Evolutionary conservation across 768 basidiomycete genomes (phyloP).

Genomic region (Leccinum aurantiacum): DNA sequence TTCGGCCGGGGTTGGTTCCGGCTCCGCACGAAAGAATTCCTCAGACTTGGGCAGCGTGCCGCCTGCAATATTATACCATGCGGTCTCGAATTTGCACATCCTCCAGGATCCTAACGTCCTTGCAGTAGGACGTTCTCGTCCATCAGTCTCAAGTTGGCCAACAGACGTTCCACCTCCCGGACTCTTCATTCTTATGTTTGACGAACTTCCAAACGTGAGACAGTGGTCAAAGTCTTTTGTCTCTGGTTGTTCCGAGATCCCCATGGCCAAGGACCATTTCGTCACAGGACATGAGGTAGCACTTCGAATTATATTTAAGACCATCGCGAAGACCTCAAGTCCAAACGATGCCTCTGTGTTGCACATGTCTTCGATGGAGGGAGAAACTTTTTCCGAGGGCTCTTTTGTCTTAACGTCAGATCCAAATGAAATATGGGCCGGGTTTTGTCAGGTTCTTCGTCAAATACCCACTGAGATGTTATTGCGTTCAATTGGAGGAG

Average conservation of each 20-base stretch:
- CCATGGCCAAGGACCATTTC: constrained; percentile 52
- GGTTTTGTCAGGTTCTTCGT: constrained; percentile 45
- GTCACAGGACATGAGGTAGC: constrained; percentile 46
- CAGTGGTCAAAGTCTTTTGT: constrained; percentile 58
- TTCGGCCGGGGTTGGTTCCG: constrained; percentile 24
- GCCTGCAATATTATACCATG: constrained; percentile 57
- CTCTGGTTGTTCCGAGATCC: constrained; percentile 37
- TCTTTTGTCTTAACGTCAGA: constrained; percentile 38
- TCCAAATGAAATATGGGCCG: constrained; percentile 52
- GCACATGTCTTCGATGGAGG: constrained; percentile 6
- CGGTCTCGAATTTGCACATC: constrained; percentile 59
- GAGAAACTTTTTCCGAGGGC: constrained; percentile 1
- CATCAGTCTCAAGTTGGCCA: constrained; percentile 49
- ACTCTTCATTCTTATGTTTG: constrained; percentile 56
- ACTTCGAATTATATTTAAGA: constrained; percentile 40
- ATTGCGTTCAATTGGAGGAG: constrained; percentile 34
- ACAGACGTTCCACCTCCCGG: constrained; percentile 58
- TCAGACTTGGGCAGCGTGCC: constrained; percentile 43
- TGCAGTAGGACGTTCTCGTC: constrained; percentile 26
- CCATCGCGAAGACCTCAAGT: constrained; percentile 17
- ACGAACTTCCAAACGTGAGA: constrained; percentile 48
- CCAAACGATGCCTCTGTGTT: neutral
- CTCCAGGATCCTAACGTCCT: constrained; percentile 53
- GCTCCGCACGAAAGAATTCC: constrained; percentile 9
- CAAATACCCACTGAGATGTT: constrained; percentile 50